phyloP scores from a whole-genome alignment of 129 eudicot genomes.

The Centella asiatica region DNA sequence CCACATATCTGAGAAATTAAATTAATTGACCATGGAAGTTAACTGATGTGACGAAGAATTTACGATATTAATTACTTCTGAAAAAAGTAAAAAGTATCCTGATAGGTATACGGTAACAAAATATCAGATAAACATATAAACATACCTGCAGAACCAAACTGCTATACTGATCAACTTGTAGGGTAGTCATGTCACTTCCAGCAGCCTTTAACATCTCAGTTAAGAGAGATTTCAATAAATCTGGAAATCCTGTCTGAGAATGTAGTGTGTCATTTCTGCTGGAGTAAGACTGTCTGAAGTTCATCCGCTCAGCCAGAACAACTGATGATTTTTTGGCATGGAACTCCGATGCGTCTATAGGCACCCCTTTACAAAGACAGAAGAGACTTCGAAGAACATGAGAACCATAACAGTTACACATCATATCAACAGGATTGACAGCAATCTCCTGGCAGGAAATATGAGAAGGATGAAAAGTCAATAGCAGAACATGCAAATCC shows the following conservation, averaged over 20 bases:
- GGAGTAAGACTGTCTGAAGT: slow-evolving; percentile 30
- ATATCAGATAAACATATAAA: slow-evolving; percentile 5
- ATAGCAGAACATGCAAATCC: neutral
- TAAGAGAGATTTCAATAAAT: slow-evolving; percentile 58
- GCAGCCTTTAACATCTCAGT: slow-evolving; percentile 61
- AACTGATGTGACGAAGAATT: neutral
- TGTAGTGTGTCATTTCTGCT: slow-evolving; percentile 28
- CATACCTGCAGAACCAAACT: slow-evolving; percentile 90
- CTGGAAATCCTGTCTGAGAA: slow-evolving; percentile 51
- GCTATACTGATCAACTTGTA: slow-evolving; percentile 76
- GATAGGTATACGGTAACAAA: neutral
- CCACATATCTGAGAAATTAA: neutral
- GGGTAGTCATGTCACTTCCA: slow-evolving; percentile 35
- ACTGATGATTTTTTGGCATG: slow-evolving; percentile 63
- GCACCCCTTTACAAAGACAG: slow-evolving; percentile 83
- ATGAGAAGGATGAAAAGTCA: neutral
- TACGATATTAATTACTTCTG: neutral
- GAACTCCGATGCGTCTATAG: slow-evolving; percentile 64
- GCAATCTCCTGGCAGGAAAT: slow-evolving; percentile 46
- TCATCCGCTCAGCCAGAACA: slow-evolving; percentile 62
- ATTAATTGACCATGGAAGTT: neutral
- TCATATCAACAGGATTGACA: slow-evolving; percentile 62
- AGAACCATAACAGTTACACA: slow-evolving; percentile 85
- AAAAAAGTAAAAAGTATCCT: neutral
- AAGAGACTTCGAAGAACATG: slow-evolving; percentile 92